These are phyloP conservation scores for Apiotrichum siamense DNA, from an alignment of 1,284 basidiomycete species.

Conservation along the genomic window DNA sequence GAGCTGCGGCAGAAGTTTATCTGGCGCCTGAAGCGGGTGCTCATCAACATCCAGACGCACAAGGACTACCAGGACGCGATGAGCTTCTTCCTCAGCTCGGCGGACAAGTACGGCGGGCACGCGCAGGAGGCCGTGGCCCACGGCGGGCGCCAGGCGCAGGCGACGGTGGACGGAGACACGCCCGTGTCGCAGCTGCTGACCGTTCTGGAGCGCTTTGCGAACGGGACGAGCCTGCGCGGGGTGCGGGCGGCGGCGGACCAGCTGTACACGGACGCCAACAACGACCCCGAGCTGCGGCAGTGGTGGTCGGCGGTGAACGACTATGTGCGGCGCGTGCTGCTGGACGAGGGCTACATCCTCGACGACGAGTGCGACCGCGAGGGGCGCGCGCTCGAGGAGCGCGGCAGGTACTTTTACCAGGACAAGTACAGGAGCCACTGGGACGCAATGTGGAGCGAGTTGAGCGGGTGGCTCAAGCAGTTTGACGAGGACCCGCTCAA, in stretches of 20 bases:
- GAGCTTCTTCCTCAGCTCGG: slow-evolving; percentile 63
- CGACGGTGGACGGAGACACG: slow-evolving; percentile 52
- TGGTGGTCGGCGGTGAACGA: slow-evolving; percentile 69
- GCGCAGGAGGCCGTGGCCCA: slow-evolving; percentile 51
- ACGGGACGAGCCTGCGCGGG: slow-evolving; percentile 58
- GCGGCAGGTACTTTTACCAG: slow-evolving; percentile 71
- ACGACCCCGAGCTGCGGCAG: slow-evolving; percentile 66
- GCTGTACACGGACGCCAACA: slow-evolving; percentile 66
- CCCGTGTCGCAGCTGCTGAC: slow-evolving; percentile 58
- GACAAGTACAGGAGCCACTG: slow-evolving; percentile 75
- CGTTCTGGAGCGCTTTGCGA: slow-evolving; percentile 86
- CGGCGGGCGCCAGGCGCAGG: slow-evolving; percentile 47
- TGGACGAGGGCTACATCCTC: slow-evolving; percentile 83
- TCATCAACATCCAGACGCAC: slow-evolving; percentile 83
- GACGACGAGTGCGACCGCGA: slow-evolving; percentile 66
- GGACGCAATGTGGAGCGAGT: slow-evolving; percentile 67
- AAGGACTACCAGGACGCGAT: slow-evolving; percentile 81
- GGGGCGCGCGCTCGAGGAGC: slow-evolving; percentile 58
- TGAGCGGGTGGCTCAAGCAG: slow-evolving; percentile 70
- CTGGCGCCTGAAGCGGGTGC: slow-evolving; percentile 56
- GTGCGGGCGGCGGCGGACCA: slow-evolving; percentile 68
- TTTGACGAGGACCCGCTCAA: slow-evolving; percentile 82
- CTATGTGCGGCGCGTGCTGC: slow-evolving; percentile 65
- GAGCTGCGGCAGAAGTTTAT: slow-evolving; percentile 63
- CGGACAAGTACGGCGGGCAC: slow-evolving; percentile 70